Percentiles rank a stretch among this genome's conserved stretches.
Conservation (phyloP, 108 stramenopile genomes). For the Cylindrotheca fusiformis region DNA sequence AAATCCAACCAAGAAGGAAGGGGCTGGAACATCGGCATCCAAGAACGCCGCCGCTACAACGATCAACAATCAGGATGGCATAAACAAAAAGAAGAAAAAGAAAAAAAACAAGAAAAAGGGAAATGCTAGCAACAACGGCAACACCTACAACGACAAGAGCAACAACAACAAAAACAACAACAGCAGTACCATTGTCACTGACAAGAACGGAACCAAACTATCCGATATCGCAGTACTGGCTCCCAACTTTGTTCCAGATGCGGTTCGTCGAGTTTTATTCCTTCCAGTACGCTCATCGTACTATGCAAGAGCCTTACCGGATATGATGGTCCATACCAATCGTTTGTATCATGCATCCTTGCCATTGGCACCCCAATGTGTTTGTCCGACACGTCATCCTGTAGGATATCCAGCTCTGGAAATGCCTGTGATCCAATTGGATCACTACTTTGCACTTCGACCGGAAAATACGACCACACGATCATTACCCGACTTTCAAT, state of each 20-base stretch:
- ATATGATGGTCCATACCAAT: background rate
- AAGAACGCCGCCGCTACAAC: too few relatives aligned
- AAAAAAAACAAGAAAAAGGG: background rate
- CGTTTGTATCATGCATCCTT: background rate
- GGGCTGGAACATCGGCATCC: too few relatives aligned
- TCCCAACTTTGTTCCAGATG: conserved; percentile 12
- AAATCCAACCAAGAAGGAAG: too few relatives aligned
- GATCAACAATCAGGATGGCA: too few relatives aligned
- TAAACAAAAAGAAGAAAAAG: background rate
- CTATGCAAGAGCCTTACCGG: background rate
- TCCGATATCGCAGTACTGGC: conserved; percentile 7
- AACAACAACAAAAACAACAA: conserved; percentile 3
- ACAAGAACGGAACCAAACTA: background rate
- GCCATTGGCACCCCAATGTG: background rate
- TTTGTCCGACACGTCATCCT: background rate
- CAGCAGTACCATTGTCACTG: background rate
- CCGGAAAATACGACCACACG: background rate
- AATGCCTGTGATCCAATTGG: background rate
- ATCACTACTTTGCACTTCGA: background rate
- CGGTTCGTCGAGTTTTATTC: background rate
- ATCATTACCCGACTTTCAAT: background rate
- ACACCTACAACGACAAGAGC: background rate
- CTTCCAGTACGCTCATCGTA: background rate
- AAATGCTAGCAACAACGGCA: background rate
- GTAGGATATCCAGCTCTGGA: background rate